Evolutionary conservation across 2,329 filamentous ascomycete species (phyloP).

Genomic region (Rugonectria rugulosa): DNA sequence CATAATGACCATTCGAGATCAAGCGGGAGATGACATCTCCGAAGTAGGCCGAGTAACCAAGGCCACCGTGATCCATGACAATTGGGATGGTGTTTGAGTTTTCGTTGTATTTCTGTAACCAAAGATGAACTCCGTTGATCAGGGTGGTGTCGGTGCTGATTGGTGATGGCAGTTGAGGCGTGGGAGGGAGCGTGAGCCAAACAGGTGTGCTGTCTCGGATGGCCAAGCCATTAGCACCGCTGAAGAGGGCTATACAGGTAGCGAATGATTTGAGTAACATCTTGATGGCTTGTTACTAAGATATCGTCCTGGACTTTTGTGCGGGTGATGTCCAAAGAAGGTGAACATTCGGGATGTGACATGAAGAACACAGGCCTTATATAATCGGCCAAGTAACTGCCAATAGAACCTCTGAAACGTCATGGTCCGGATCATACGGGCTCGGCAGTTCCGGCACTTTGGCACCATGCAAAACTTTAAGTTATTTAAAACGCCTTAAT

Average conservation of each 20-base stretch:
- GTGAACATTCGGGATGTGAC: too few relatives aligned
- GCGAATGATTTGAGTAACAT: conserved; percentile 4
- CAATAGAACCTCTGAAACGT: too few relatives aligned
- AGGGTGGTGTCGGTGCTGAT: conserved; percentile 38
- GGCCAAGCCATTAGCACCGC: conserved; percentile 29
- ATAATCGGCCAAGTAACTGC: too few relatives aligned
- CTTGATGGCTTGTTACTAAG: background rate
- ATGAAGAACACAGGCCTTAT: too few relatives aligned
- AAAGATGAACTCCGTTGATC: conserved; percentile 49
- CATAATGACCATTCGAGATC: conserved; percentile 43
- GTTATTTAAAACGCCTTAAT: conserved; percentile 3
- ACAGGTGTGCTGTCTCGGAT: conserved; percentile 37
- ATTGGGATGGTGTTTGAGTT: conserved; percentile 43
- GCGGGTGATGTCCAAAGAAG: too few relatives aligned
- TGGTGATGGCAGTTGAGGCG: conserved; percentile 47
- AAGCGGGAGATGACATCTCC: conserved; percentile 46
- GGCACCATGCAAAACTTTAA: conserved; percentile 2
- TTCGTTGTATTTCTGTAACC: conserved; percentile 52
- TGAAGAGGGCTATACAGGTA: conserved; percentile 2
- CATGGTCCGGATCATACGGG: background rate
- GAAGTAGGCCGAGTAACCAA: conserved; percentile 52
- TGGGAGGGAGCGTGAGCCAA: conserved; percentile 47
- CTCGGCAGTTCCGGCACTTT: background rate
- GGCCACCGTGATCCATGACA: conserved; percentile 50
- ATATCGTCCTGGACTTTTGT: too few relatives aligned